These are phyloP conservation scores for Escovopsis sp. DNA, from an alignment of 2,329 filamentous ascomycete genomes.

Conservation along the genomic window DNA sequence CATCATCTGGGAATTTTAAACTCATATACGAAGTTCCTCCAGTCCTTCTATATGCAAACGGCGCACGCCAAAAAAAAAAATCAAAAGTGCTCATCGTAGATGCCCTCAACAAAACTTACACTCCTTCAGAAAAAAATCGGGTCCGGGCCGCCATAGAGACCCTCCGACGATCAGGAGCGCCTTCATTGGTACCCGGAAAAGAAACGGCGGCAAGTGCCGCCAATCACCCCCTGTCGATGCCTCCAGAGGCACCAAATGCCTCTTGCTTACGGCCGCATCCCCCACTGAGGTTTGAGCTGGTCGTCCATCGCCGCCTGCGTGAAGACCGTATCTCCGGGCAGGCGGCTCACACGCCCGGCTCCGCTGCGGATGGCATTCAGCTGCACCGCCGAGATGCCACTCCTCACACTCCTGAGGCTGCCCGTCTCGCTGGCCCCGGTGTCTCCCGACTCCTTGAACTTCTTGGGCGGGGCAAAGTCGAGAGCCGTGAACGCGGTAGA, in stretches of 20 bases:
- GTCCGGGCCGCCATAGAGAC: conserved; percentile 1
- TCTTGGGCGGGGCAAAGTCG: conserved; percentile 67
- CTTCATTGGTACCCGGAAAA: conserved; percentile 4
- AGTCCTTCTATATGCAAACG: conserved; percentile 21
- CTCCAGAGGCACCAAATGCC: neutral
- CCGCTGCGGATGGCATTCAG: conserved; percentile 61
- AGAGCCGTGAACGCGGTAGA: conserved; percentile 64
- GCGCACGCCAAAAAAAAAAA: conserved; percentile 9
- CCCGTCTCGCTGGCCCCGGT: conserved; percentile 45
- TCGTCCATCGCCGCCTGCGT: conserved; percentile 53
- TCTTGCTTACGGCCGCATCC: conserved; percentile 28
- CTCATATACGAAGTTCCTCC: conserved; percentile 12
- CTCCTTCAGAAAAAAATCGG: conserved; percentile 8
- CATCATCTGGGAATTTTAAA: conserved; percentile 5
- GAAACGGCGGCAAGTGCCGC: conserved; percentile 3
- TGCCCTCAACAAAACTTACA: too few species aligned
- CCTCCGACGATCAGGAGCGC: conserved; percentile 1
- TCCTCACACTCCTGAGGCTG: conserved; percentile 48
- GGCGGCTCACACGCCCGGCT: conserved; percentile 72
- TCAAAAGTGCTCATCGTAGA: conserved; percentile 15
- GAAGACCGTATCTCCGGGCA: conserved; percentile 71
- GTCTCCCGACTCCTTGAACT: conserved; percentile 48
- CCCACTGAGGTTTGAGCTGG: conserved; percentile 45
- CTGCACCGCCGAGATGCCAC: conserved; percentile 60
- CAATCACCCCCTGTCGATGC: conserved; percentile 2